A percentile compares a stretch with the other conserved stretches of the same genome.
These are phyloP conservation scores for Irineochytrium annulatum DNA, from an alignment of 192 early-diverging fungal genomes.

Conservation along the genomic window DNA sequence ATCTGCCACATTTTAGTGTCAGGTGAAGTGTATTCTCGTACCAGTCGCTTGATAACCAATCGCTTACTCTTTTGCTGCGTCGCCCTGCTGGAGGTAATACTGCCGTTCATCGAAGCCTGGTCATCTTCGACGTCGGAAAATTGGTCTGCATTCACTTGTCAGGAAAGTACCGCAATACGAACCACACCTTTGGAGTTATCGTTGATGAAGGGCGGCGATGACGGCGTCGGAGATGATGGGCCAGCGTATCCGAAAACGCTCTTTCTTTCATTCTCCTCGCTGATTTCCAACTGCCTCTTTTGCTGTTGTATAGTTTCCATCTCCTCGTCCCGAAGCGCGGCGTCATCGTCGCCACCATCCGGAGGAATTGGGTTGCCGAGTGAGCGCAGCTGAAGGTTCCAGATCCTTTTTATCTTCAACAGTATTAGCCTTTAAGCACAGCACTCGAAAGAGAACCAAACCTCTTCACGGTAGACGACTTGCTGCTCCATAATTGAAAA, in stretches of 20 bases:
- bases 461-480: constrained; percentile 88
- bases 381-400: constrained; percentile 79
- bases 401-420: constrained; percentile 75
- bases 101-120: constrained; percentile 24
- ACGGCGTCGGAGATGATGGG: constrained; percentile 5
- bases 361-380: constrained; percentile 51
- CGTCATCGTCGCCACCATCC: constrained; percentile 53
- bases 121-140: constrained; percentile 17
- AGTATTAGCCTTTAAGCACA: background rate
- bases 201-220: constrained; percentile 26
- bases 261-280: constrained; percentile 32
- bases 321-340: constrained; percentile 38
- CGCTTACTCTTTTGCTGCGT: background rate
- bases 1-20: constrained; percentile 17
- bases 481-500: constrained; percentile 84
- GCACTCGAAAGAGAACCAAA: constrained; percentile 5
- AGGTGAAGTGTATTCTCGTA: constrained; percentile 21
- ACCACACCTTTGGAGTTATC: too few relatives aligned
- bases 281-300: constrained; percentile 21
- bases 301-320: constrained; percentile 12
- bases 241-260: constrained; percentile 14
- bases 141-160: too few relatives aligned
- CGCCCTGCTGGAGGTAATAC: constrained; percentile 1
- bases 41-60: constrained; percentile 57
- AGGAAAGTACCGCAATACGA: background rate